Percentiles rank a stretch among this genome's conserved stretches.
These are phyloP conservation scores for Agrostemma githago DNA, from an alignment of 148 eudicot species.

Conservation along the genomic window DNA sequence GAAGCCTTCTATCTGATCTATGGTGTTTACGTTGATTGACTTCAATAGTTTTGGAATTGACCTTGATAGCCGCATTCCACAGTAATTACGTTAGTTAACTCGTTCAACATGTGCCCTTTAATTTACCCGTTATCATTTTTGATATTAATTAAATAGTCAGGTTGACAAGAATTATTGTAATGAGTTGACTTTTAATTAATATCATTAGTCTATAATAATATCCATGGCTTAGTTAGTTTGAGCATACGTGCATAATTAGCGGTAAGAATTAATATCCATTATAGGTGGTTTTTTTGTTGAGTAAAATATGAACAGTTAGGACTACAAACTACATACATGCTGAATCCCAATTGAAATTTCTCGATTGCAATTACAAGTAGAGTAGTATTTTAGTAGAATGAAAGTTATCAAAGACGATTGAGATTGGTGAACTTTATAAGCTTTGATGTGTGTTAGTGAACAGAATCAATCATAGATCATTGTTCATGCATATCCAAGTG, in stretches of 20 bases:
- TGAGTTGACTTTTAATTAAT: no score
- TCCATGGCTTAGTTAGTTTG: no score
- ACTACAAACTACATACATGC: not conserved
- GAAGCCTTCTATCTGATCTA: conserved; percentile 17
- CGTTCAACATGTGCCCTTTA: not conserved
- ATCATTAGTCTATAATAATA: no score
- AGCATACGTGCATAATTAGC: no score
- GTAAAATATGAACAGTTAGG: no score
- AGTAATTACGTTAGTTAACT: no score
- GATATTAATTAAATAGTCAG: not conserved
- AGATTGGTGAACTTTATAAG: no score
- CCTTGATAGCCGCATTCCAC: conserved; percentile 91
- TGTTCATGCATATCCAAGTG: not conserved
- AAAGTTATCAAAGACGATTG: no score
- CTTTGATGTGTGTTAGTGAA: not conserved
- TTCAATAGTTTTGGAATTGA: conserved; percentile 99
- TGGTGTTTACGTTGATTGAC: not conserved
- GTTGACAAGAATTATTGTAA: not conserved
- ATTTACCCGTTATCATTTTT: not conserved
- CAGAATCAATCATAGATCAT: not conserved
- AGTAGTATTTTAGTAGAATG: no score
- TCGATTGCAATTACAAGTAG: no score
- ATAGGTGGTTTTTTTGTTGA: no score
- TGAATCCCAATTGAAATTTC: conserved; percentile 6
- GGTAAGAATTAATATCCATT: no score